Conservation (phyloP, 441 rosid genomes). For the Bocquillonia castaneifolia region DNA sequence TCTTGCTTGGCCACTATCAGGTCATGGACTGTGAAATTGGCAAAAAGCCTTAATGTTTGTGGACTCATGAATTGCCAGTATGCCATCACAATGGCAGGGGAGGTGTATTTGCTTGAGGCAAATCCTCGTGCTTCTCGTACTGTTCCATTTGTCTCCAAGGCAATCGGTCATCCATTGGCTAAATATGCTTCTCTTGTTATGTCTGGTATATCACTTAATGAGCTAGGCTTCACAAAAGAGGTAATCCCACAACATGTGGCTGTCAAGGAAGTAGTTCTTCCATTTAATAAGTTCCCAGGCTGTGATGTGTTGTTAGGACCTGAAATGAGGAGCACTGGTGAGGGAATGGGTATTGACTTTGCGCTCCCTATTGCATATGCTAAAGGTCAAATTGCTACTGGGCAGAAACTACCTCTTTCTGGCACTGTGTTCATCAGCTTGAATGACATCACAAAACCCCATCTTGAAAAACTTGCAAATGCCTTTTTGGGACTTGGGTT, state of each 20-base stretch:
- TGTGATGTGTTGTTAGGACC: conserved; percentile 93
- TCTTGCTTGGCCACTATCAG: conserved; percentile 66
- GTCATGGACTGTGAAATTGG: conserved; percentile 74
- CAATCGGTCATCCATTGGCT: conserved; percentile 91
- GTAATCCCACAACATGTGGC: conserved; percentile 76
- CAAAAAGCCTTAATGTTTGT: conserved; percentile 72
- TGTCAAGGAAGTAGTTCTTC: conserved; percentile 95
- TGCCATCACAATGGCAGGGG: conserved; percentile 73
- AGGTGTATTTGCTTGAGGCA: conserved; percentile 91
- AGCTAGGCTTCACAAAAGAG: conserved; percentile 68
- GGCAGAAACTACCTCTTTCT: conserved; percentile 77
- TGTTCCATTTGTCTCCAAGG: conserved; percentile 96
- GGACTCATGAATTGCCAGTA: conserved; percentile 98
- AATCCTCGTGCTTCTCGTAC: conserved; percentile 98
- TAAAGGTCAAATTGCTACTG: conserved; percentile 90
- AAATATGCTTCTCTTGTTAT: conserved; percentile 92
- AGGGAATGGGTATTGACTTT: conserved; percentile 88
- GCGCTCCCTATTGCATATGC: conserved; percentile 69
- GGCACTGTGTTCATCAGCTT: conserved; percentile 92
- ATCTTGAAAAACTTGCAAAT: conserved; percentile 68
- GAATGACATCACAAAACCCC: conserved; percentile 78
- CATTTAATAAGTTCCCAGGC: conserved; percentile 89
- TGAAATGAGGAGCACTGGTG: conserved; percentile 96
- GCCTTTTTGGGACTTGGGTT: conserved; percentile 74
- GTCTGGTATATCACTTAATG: conserved; percentile 80